Evolutionary conservation across 495 filamentous ascomycete genomes (phyloP).

Genomic region (Penicillium arizonense): DNA sequence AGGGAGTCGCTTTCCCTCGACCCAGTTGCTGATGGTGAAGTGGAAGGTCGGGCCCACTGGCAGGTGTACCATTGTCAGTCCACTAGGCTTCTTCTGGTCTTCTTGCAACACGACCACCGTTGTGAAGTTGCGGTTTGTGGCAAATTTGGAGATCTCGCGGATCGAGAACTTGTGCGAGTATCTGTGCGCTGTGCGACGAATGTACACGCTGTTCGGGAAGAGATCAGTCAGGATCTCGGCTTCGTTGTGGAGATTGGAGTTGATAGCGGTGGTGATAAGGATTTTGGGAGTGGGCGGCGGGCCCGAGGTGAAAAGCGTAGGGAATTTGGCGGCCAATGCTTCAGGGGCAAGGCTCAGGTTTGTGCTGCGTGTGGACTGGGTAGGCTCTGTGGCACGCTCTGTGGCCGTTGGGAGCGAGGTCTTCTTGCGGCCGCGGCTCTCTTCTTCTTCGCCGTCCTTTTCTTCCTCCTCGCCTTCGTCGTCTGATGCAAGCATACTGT

Average conservation of each 20-base stretch:
- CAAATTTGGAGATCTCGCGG: conserved; percentile 85
- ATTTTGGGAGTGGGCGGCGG: conserved; percentile 65
- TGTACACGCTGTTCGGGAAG: conserved; percentile 86
- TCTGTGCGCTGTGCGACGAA: conserved; percentile 76
- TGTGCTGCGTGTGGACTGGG: conserved; percentile 65
- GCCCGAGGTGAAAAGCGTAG: conserved; percentile 72
- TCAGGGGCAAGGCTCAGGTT: conserved; percentile 71
- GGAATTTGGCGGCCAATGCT: conserved; percentile 71
- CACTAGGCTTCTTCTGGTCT: conserved; percentile 75
- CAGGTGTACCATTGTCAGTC: conserved; percentile 77
- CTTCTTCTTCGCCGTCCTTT: conserved; percentile 39
- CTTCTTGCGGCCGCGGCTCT: conserved; percentile 35
- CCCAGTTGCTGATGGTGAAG: conserved; percentile 81
- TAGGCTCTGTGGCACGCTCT: conserved; percentile 53
- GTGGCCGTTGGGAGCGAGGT: conserved; percentile 45
- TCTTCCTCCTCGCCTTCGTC: conserved; percentile 47
- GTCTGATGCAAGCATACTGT: conserved; percentile 66
- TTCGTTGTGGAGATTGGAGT: conserved; percentile 82
- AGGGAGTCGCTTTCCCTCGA: conserved; percentile 76
- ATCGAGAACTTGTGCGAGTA: conserved; percentile 84
- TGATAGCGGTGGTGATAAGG: conserved; percentile 82
- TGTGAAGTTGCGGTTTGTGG: conserved; percentile 74
- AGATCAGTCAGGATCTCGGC: conserved; percentile 71
- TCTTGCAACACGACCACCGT: conserved; percentile 79
- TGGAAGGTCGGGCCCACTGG: conserved; percentile 85